Base-by-base conservation (phyloP, 1,284 basidiomycete genomes). In the Ustanciosporium gigantosporum region DNA sequence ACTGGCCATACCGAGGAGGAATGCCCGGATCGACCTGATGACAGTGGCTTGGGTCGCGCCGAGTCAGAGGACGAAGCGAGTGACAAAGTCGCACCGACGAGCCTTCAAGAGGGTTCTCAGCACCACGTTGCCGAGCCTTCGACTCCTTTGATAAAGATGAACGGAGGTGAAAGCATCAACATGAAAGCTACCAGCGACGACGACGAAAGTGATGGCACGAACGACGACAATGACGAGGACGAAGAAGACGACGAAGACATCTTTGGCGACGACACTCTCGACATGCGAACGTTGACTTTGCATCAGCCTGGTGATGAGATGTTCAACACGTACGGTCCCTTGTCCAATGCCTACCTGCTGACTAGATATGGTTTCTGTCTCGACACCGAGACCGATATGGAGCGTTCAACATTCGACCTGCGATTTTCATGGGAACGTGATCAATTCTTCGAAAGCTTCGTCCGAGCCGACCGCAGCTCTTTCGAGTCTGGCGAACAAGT, bases 321-420 rank as follows among this genome's bases (percentile, higher is more conserved):
- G 9, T 66, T 58, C 46, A 76, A 74, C 55, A 62, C 65, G 11
- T 76, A 76, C 45, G 74, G 74, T 3, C 32, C 51, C 1, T 55
- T 76, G 8, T 34, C 60, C 27, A 75, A 75, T 42, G 47, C 70
- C 2, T 46, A 59, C 15, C 51, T 76, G 4, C 48, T 76, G 0
- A 60, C 58, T 3, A 56, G 62, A 3, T 76, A 76, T 41, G 74
- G 74, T 5, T 76, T 76, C 29, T 53, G 49, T 17, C 47, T 71
- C 4, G 70, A 68, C n/a, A 57, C 47, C 4, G 66, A 67, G 29
- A 74, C 73, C 9, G 66, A 61, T 19, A 41, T 53, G 20, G 73
- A 76, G 37, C 58, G 73, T 0, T 66, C 42, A 39, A 68, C 50
- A 1, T 39, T 67, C 41, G 70, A 72, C 25, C 25, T 65, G 20